Base-by-base conservation (phyloP, 768 basidiomycete genomes). In the Pilatotrama ljubarskyi region DNA sequence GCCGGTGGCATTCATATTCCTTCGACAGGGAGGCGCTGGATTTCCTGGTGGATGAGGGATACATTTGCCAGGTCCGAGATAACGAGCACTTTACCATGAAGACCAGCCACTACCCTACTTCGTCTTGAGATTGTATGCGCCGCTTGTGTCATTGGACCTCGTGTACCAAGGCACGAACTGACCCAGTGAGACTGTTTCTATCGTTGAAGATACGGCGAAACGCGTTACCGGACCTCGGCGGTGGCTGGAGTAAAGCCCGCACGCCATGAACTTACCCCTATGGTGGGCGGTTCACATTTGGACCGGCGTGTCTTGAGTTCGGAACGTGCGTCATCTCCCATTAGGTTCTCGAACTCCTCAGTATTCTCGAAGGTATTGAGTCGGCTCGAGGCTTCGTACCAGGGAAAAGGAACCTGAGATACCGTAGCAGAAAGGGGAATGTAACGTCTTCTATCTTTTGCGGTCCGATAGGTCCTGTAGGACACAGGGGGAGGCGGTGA, bases 11-110 rank as follows among this genome's bases (percentile, higher is more conserved):
- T 35, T 48, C 18, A 15, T 8, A 24, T 10, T 9, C n/a, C 9
- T 44, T 22, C 3, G 17, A 13, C 50, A 73, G 72, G 3, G 49
- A 54, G 32, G 70, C 64, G 10, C 50, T 73, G 18, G 66, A 72
- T 14, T 32, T 48, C 1, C 53, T 73, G 22, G 36, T 65, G 42
- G 66, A 58, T 25, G 55, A 35, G 49, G 62, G 62, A 0, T 60
- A 58, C 35, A 58, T 73, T 42, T 55, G 59, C 25, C 46, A 51
- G 10, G 54, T 59, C 10, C 25, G 35, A 22, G 65, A 67, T 44
- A 22, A 42, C 9, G 13, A 44, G 22, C 62, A 65, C 51, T 67
- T 62, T 25, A 54, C 25, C 37, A 13, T 46, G 15, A 56, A 52
- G 35, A 54, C 46, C 0, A n/a, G 18, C 15, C 63, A 50, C 20